These are phyloP conservation scores for Parsonsia alboflavescens DNA, from an alignment of 257 asterid genomes.

Conservation along the genomic window DNA sequence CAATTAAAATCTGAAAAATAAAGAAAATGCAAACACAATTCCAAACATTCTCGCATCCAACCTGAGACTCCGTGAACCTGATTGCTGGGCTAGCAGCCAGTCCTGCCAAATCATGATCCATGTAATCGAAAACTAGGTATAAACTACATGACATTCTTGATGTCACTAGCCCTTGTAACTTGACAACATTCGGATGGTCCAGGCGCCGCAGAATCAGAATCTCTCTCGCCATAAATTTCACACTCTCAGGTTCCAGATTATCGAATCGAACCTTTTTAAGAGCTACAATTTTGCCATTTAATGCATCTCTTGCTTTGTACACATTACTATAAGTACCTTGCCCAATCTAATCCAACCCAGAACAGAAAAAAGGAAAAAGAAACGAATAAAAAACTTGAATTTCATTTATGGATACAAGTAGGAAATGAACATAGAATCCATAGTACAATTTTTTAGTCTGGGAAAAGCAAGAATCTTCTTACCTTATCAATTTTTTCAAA, in stretches of 20 bases:
- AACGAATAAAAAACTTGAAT: constrained; percentile 16
- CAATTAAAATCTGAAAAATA: constrained; percentile 1
- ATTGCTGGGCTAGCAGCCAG: constrained; percentile 70
- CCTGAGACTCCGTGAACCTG: constrained; percentile 83
- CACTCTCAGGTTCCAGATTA: constrained; percentile 88
- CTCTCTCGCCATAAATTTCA: constrained; percentile 90
- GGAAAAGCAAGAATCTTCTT: constrained; percentile 15
- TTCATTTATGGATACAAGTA: constrained; percentile 12
- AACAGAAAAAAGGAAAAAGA: constrained; percentile 8
- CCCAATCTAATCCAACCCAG: constrained; percentile 56
- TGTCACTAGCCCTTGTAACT: constrained; percentile 72
- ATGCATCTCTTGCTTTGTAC: constrained; percentile 75
- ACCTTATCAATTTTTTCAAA: constrained; percentile 83
- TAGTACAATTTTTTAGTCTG: not conserved
- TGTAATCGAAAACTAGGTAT: constrained; percentile 72
- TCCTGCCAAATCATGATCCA: constrained; percentile 91
- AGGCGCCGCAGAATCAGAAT: constrained; percentile 73
- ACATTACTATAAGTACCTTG: constrained; percentile 89
- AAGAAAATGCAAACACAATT: not conserved
- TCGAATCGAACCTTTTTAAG: constrained; percentile 83
- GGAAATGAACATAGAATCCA: constrained; percentile 9
- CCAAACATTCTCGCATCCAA: constrained; percentile 26
- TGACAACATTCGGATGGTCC: constrained; percentile 89
- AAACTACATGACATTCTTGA: constrained; percentile 90
- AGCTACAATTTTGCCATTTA: constrained; percentile 65